A percentile compares a stretch with the other conserved stretches of the same genome.
Conservation (phyloP, 495 filamentous ascomycete genomes). For the Annulohypoxylon bovei region DNA sequence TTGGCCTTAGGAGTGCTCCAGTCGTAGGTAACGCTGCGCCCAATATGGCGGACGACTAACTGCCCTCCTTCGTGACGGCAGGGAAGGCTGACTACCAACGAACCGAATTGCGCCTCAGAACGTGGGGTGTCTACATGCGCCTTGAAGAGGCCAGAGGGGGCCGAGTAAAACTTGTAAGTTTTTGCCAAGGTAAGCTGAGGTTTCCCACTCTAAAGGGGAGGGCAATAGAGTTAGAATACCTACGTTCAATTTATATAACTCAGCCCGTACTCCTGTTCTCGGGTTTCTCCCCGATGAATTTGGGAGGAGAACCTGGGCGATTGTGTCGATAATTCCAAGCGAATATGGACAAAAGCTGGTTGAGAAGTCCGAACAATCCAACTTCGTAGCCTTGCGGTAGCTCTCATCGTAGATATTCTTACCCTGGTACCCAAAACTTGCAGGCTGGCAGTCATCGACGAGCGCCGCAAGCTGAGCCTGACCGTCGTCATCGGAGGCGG, state of each 20-base stretch:
- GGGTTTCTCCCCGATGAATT: conserved; percentile 30
- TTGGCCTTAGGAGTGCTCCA: not conserved
- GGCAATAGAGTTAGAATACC: conserved; percentile 5
- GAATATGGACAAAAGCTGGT: conserved; percentile 63
- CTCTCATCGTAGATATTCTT: conserved; percentile 59
- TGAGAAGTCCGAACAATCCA: conserved; percentile 56
- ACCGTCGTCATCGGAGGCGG: not conserved
- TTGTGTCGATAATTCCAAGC: conserved; percentile 60
- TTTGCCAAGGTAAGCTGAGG: too few species aligned
- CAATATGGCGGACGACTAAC: not conserved
- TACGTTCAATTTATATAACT: conserved; percentile 69
- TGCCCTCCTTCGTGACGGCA: not conserved
- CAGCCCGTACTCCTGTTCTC: conserved; percentile 47
- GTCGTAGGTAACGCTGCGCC: not conserved
- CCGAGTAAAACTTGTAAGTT: not conserved
- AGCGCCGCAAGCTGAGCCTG: conserved; percentile 24
- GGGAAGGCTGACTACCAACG: not conserved
- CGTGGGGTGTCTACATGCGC: not conserved
- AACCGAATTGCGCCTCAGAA: not conserved
- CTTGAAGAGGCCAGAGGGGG: not conserved
- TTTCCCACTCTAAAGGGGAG: too few species aligned
- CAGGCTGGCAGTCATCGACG: conserved; percentile 53
- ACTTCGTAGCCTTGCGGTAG: conserved; percentile 62
- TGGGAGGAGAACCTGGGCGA: conserved; percentile 61
- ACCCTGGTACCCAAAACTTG: conserved; percentile 58